phyloP scores from a whole-genome alignment of 2,329 filamentous ascomycete species.

The Talaromyces sp. region DNA sequence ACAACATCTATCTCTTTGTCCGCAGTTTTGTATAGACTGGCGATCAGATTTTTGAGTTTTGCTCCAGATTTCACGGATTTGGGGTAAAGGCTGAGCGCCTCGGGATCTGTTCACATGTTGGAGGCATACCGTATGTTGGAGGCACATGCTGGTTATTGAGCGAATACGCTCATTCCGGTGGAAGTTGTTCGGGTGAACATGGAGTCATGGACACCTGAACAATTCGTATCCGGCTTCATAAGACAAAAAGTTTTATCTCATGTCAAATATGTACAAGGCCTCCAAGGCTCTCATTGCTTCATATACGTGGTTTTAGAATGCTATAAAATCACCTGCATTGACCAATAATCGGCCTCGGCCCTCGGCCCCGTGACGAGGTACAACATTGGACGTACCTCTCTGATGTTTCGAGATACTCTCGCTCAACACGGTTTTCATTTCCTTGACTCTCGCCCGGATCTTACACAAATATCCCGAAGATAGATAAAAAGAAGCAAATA shows the following conservation, averaged over 20 bases:
- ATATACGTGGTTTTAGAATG: background rate
- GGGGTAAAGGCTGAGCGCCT: background rate
- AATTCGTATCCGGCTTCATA: background rate
- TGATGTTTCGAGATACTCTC: background rate
- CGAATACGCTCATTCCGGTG: background rate
- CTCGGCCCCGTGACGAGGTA: background rate
- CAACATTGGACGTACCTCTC: background rate
- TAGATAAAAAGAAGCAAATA: background rate
- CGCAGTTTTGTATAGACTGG: background rate
- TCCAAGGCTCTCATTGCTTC: background rate
- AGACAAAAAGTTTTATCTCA: background rate
- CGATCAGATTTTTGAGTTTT: background rate
- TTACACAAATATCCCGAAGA: background rate
- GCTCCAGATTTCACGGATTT: background rate
- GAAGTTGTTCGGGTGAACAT: background rate
- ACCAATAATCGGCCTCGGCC: conserved; percentile 8
- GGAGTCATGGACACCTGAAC: background rate
- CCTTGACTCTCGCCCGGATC: background rate
- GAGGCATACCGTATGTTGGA: too few relatives aligned
- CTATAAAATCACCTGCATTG: background rate
- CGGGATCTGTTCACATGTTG: background rate
- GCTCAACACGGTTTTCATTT: background rate
- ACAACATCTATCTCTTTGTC: background rate
- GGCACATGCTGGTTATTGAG: background rate
- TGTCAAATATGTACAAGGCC: background rate